phyloP scores from a whole-genome alignment of 345 rosid genomes.

The Pseudoturritis turrita region DNA sequence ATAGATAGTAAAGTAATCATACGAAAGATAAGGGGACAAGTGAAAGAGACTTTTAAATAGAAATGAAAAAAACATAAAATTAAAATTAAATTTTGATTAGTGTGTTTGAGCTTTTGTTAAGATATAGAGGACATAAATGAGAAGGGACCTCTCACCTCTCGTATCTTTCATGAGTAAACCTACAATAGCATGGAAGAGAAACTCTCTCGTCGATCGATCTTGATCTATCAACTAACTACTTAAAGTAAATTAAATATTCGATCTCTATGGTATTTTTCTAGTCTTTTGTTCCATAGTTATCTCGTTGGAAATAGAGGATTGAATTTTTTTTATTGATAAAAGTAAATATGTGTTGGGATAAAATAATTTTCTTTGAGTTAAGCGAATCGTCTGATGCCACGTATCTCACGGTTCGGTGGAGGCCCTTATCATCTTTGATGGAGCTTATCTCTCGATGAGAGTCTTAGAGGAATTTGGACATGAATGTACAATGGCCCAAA shows the following conservation, averaged over 20 bases:
- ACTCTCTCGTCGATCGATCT: not conserved
- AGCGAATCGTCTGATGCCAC: no score
- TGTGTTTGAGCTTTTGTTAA: constrained; percentile 11
- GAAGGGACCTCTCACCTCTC: constrained; percentile 9
- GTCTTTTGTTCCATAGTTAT: not conserved
- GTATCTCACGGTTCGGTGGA: no score
- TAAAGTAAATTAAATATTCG: not conserved
- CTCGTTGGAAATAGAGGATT: not conserved
- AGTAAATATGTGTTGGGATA: no score
- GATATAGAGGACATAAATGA: constrained; percentile 3
- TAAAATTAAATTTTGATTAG: not conserved
- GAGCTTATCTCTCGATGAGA: no score
- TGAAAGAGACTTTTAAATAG: constrained; percentile 16
- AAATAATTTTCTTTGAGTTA: no score
- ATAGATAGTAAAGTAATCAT: not conserved
- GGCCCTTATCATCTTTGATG: no score
- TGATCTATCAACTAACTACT: constrained; percentile 9
- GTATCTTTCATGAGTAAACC: constrained; percentile 17
- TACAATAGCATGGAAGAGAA: not conserved
- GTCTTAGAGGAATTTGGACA: no score
- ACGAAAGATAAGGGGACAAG: not conserved
- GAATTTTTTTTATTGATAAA: no score
- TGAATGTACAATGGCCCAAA: no score
- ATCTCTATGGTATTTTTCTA: not conserved
- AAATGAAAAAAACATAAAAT: not conserved